A percentile compares a stretch with the other conserved stretches of the same genome.
These are phyloP conservation scores for Colletotrichum costaricense DNA, from an alignment of 2,329 filamentous ascomycete genomes.

Conservation along the genomic window DNA sequence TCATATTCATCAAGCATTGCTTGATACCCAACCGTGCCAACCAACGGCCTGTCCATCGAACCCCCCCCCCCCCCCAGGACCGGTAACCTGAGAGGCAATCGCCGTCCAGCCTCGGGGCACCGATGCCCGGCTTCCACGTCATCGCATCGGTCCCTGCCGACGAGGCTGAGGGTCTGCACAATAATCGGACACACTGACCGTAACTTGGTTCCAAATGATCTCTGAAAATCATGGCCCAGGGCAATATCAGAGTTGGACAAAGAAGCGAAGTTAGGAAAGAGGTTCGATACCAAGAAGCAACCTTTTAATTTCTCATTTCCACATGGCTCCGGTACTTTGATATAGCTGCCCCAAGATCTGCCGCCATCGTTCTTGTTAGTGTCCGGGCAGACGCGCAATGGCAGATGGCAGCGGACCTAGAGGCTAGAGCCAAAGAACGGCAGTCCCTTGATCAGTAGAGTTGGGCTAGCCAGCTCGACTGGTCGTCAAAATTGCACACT, in stretches of 20 bases:
- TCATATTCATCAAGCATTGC: not conserved
- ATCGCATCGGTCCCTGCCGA: not conserved
- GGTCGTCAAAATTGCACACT: slow-evolving; percentile 23
- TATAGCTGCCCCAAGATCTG: slow-evolving; percentile 6
- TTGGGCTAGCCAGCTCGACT: not conserved
- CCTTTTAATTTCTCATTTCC: not conserved
- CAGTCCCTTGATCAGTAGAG: not conserved
- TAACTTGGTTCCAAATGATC: not conserved
- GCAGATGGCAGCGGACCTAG: not conserved
- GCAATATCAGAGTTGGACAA: not conserved
- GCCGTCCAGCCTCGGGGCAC: not conserved
- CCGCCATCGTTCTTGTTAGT: slow-evolving; percentile 9
- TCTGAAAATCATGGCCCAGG: not conserved
- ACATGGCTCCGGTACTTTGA: not conserved
- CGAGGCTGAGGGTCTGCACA: not conserved
- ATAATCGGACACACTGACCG: not conserved
- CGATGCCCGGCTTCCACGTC: not conserved
- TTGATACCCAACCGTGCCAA: not conserved
- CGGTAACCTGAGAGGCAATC: not conserved
- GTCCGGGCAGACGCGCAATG: slow-evolving; percentile 8
- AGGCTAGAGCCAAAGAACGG: not conserved
- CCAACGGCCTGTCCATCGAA: not conserved
- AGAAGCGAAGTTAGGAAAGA: not conserved
- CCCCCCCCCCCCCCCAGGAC: not conserved
- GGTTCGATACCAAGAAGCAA: not conserved